Evolutionary conservation across 345 rosid species (phyloP).

Genomic region (Hevea brasiliensis): DNA sequence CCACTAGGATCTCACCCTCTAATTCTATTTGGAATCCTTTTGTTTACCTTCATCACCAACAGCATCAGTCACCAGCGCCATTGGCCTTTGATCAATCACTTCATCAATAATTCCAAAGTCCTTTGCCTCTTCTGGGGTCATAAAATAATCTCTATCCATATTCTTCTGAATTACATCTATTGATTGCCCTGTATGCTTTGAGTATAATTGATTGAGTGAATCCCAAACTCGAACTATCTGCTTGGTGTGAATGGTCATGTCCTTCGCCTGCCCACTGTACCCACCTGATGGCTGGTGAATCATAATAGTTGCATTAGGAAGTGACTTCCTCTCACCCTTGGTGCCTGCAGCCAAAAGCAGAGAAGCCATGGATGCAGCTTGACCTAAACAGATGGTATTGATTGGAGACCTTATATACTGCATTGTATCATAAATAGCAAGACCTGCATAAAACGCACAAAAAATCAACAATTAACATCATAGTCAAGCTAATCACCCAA

Average conservation of each 20-base stretch:
- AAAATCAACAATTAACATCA: background rate
- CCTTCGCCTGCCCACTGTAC: conserved; percentile 94
- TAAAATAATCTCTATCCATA: conserved; percentile 96
- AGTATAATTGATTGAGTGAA: conserved; percentile 64
- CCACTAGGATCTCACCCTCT: conserved; percentile 7
- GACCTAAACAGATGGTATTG: conserved; percentile 90
- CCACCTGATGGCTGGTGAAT: conserved; percentile 99
- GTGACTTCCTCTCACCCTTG: conserved; percentile 86
- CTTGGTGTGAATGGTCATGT: conserved; percentile 86
- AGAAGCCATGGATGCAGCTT: conserved; percentile 99
- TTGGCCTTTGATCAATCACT: conserved; percentile 84
- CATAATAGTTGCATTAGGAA: conserved; percentile 93
- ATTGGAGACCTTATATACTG: conserved; percentile 91
- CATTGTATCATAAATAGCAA: conserved; percentile 97
- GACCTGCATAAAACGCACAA: conserved; percentile 48
- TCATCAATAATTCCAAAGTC: conserved; percentile 94
- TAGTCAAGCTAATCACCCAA: background rate
- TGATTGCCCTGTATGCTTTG: conserved; percentile 77
- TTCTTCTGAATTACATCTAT: conserved; percentile 72
- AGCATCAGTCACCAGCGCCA: conserved; percentile 79
- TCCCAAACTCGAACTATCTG: conserved; percentile 97
- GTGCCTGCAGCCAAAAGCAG: conserved; percentile 93
- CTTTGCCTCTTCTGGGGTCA: conserved; percentile 93
- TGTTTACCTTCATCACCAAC: conserved; percentile 61
- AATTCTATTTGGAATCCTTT: conserved; percentile 53